Evolutionary conservation across 1,139 yeast genomes (phyloP).

Genomic region (Maudiozyma humilis): DNA sequence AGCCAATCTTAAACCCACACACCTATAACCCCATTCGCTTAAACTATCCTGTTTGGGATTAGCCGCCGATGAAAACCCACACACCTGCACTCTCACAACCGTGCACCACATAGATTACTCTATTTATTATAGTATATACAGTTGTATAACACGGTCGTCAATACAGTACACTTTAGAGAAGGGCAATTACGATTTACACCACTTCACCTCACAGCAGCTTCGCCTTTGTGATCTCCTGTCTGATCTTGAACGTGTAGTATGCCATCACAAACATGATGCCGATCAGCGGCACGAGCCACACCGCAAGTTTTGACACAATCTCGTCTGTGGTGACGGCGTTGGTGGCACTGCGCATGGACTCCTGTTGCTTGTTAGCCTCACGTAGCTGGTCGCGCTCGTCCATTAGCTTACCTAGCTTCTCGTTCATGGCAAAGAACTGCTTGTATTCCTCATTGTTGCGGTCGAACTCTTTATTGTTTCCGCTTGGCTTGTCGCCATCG

Average conservation of each 20-base stretch:
- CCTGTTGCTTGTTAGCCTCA: slow-evolving; percentile 17
- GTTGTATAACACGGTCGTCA: no score
- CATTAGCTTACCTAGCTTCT: slow-evolving; percentile 29
- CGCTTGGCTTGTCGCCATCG: neutral
- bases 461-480: neutral
- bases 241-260: slow-evolving; percentile 34
- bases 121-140: no score
- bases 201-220: slow-evolving; percentile 27
- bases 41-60: no score
- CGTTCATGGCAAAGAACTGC: slow-evolving; percentile 29
- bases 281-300: slow-evolving; percentile 33
- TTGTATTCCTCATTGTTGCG: slow-evolving; percentile 18
- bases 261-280: slow-evolving; percentile 32
- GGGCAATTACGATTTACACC: no score
- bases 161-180: no score
- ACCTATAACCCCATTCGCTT: no score
- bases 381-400: slow-evolving; percentile 31
- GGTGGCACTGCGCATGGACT: neutral
- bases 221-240: slow-evolving; percentile 36
- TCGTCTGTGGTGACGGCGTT: slow-evolving; percentile 30
- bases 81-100: no score
- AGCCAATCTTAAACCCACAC: no score
- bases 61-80: no score
- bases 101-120: no score
- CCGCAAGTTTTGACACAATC: slow-evolving; percentile 29